Percentiles rank a stretch among this genome's conserved stretches.
Evolutionary conservation across 2,329 filamentous ascomycete genomes (phyloP).

Genomic region (Akanthomyces muscarius): DNA sequence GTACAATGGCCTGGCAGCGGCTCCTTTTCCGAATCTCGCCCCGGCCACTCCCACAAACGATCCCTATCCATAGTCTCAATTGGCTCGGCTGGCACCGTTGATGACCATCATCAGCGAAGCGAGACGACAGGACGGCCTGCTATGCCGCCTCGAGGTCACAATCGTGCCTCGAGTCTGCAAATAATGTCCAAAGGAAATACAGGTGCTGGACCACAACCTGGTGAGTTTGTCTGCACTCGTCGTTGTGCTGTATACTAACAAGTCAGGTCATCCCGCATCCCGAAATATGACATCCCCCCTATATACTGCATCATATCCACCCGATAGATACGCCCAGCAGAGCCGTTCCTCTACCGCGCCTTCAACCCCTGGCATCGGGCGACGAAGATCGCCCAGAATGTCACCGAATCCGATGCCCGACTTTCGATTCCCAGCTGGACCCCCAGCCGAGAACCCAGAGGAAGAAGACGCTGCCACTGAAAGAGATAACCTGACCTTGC

Average conservation of each 20-base stretch:
- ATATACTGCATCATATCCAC: slow-evolving; percentile 53
- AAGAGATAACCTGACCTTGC: slow-evolving; percentile 35
- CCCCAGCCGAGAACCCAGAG: slow-evolving; percentile 37
- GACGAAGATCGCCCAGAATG: slow-evolving; percentile 37
- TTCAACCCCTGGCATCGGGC: slow-evolving; percentile 39
- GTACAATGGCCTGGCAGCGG: slow-evolving; percentile 43
- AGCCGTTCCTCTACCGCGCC: slow-evolving; percentile 42
- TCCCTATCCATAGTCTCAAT: slow-evolving; percentile 82
- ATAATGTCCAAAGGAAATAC: slow-evolving; percentile 48
- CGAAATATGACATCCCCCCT: slow-evolving; percentile 48
- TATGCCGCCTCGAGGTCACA: slow-evolving; percentile 62
- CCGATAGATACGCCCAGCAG: slow-evolving; percentile 42
- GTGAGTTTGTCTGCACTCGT: slow-evolving; percentile 29
- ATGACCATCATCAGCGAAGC: slow-evolving; percentile 43
- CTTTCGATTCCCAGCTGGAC: slow-evolving; percentile 53
- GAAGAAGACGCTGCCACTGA: slow-evolving; percentile 12
- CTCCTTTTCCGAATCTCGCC: slow-evolving; percentile 28
- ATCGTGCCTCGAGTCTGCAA: slow-evolving; percentile 76
- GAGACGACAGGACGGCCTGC: slow-evolving; percentile 41
- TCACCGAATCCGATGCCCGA: slow-evolving; percentile 47
- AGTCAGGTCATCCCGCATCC: slow-evolving; percentile 33
- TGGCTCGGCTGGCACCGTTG: slow-evolving; percentile 50
- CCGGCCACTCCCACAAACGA: slow-evolving; percentile 62
- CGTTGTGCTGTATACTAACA: slow-evolving; percentile 30
- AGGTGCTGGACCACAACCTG: slow-evolving; percentile 37